phyloP scores from a whole-genome alignment of 1,284 basidiomycete species.

The Pseudozyma flocculosa region DNA sequence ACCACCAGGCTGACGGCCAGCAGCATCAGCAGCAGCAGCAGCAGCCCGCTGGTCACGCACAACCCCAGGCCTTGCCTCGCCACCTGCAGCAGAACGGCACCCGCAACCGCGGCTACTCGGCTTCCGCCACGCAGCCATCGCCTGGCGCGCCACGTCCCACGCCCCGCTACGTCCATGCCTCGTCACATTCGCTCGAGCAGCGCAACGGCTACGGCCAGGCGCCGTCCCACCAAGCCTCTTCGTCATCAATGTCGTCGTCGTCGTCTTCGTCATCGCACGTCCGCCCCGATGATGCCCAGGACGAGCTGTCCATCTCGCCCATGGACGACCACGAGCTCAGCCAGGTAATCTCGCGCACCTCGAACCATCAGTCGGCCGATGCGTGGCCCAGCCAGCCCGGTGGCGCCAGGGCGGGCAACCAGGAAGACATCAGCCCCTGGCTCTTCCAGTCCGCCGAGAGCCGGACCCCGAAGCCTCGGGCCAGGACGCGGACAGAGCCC shows the following conservation, averaged over 20 bases:
- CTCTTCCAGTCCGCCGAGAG: conserved; percentile 19
- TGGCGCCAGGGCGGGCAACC: conserved; percentile 14
- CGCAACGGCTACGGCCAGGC: conserved; percentile 9
- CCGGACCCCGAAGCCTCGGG: conserved; percentile 8
- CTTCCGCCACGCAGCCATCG: neutral
- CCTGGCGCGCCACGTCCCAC: neutral
- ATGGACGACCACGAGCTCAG: conserved; percentile 28
- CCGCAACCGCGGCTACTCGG: neutral
- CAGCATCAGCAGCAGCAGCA: neutral
- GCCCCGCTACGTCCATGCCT: conserved; percentile 19
- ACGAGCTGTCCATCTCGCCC: conserved; percentile 18
- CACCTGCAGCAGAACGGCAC: conserved; percentile 10
- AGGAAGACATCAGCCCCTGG: conserved; percentile 43
- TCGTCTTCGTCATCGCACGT: conserved; percentile 2
- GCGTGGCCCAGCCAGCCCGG: conserved; percentile 17
- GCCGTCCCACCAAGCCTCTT: no score
- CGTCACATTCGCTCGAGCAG: conserved; percentile 10
- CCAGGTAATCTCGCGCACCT: conserved; percentile 27
- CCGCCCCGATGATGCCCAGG: conserved; percentile 4
- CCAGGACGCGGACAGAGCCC: conserved; percentile 7
- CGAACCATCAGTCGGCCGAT: neutral
- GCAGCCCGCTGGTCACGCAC: no score
- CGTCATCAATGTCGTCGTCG: conserved; percentile 4
- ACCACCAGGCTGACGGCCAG: no score
- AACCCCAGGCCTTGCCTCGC: no score